Evolutionary conservation across 345 rosid species (phyloP).

Genomic region (Gynandropsis gynandra): DNA sequence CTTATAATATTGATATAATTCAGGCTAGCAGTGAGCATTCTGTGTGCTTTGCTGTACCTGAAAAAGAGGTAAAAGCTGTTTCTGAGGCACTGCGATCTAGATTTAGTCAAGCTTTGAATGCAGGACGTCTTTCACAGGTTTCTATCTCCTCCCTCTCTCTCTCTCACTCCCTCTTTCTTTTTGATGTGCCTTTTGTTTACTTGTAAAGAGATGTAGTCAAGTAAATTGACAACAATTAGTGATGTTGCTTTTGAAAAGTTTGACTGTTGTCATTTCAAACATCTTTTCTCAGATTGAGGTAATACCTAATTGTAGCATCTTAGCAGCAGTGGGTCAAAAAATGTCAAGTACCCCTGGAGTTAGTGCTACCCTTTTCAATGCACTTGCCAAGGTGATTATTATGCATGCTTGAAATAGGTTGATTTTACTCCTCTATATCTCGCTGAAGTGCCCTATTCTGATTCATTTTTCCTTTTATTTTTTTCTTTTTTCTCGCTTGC

Average conservation of each 20-base stretch:
- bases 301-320: constrained; percentile 84
- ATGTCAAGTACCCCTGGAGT: constrained; percentile 99
- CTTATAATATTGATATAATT: constrained; percentile 27
- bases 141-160: constrained; percentile 12
- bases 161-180: not conserved
- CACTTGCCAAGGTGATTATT: constrained; percentile 73
- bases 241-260: not conserved
- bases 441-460: not conserved
- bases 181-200: constrained; percentile 2
- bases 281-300: constrained; percentile 57
- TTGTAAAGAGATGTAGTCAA: not conserved
- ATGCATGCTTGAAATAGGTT: constrained; percentile 4
- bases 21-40: constrained; percentile 99
- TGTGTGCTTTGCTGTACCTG: constrained; percentile 98
- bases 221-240: not conserved
- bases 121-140: constrained; percentile 98
- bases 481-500: constrained; percentile 19
- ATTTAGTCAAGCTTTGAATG: constrained; percentile 78
- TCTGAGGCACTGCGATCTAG: constrained; percentile 78
- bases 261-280: constrained; percentile 18
- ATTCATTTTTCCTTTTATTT: not conserved
- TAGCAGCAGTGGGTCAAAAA: constrained; percentile 96
- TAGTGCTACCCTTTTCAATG: constrained; percentile 93
- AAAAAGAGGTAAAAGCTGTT: constrained; percentile 89
- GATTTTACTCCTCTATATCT: not conserved